Evolutionary conservation across 345 rosid genomes (phyloP), one percentile per base, ranked within the genome.

Genomic region (Reutealis trisperma): DNA sequence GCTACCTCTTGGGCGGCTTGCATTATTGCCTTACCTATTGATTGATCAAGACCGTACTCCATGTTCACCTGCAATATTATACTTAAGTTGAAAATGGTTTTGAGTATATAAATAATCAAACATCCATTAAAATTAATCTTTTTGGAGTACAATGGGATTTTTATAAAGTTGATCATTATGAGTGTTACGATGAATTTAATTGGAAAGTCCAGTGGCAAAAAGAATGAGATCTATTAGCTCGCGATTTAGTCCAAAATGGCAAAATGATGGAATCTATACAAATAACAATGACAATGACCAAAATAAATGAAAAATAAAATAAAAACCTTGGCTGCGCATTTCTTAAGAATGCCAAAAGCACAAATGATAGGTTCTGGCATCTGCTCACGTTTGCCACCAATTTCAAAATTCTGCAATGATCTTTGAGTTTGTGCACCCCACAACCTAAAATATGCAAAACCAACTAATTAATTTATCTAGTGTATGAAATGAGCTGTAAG

Each of bases 391-490:
- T 89, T 93, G 4, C 99, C 98, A 7, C 99, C 99, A 0, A 96
- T 96, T 64, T 96, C 97, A 74, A 96, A 96, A 65, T 93, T 96
- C 80, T 92, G 99, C 78, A 93, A 76, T 63, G 98, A 93, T 83
- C 99, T 88, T 79, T 96, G 99, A 30, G 98, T 96, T 68, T 96
- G 99, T 1, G 99, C 99, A 71, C 97, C 99, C 99, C 98, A 96
- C 63, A 96, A 79, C 77, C 98, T 93, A 78, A 62, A 79, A 47
- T 21, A 54, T 63, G 30, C 27, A 30, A 13, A 24, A 30, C 27
- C 30, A 25, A 52, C 5, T 16, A 42, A 73, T 47, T 8, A 72
- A 44, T 75, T 14, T 52, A 30, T 21, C 25, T 30, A 27, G 30
- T 27, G 30, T 21, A 27, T 1, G 11, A 25, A 49, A 63, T 7